Evolutionary conservation across 2,329 filamentous ascomycete species (phyloP).

Genomic region (Xylariaceae sp.): DNA sequence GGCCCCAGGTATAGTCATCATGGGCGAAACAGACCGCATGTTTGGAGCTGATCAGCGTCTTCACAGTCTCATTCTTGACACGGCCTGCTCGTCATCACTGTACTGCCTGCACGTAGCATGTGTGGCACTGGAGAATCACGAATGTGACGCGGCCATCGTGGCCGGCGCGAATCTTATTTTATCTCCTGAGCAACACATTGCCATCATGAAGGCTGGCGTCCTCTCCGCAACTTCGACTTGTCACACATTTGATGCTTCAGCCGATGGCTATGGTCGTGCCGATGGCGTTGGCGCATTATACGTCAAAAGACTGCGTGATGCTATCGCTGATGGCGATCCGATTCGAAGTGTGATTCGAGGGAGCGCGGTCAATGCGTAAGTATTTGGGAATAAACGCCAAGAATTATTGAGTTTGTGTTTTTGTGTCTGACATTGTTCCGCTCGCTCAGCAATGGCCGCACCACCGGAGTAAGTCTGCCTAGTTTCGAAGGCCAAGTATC

Average conservation of each 20-base stretch:
- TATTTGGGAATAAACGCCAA: neutral
- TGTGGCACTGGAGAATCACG: conserved; percentile 14
- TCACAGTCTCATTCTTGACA: conserved; percentile 35
- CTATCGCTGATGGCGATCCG: conserved; percentile 8
- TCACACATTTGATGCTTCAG: conserved; percentile 22
- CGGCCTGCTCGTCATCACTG: conserved; percentile 36
- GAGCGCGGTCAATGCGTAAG: conserved; percentile 20
- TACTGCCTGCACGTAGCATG: conserved; percentile 30
- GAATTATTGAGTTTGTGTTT: neutral
- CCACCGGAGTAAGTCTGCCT: conserved; percentile 22
- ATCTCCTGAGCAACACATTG: conserved; percentile 14
- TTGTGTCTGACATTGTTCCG: neutral
- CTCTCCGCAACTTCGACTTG: conserved; percentile 18
- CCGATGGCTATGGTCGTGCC: conserved; percentile 26
- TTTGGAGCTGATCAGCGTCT: neutral
- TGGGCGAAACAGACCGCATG: neutral
- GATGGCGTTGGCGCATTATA: conserved; percentile 22
- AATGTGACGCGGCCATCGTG: conserved; percentile 30
- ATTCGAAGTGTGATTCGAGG: conserved; percentile 25
- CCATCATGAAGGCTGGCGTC: conserved; percentile 19
- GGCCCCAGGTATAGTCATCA: conserved; percentile 32
- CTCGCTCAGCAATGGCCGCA: conserved; percentile 17
- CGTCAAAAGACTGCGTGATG: conserved; percentile 17
- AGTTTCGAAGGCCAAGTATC: conserved; percentile 19
- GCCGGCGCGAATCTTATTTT: conserved; percentile 29